A percentile compares a stretch with the other conserved stretches of the same genome.
Conservation (phyloP, 306 rosid species). For the Cicer pinnatifidum region DNA sequence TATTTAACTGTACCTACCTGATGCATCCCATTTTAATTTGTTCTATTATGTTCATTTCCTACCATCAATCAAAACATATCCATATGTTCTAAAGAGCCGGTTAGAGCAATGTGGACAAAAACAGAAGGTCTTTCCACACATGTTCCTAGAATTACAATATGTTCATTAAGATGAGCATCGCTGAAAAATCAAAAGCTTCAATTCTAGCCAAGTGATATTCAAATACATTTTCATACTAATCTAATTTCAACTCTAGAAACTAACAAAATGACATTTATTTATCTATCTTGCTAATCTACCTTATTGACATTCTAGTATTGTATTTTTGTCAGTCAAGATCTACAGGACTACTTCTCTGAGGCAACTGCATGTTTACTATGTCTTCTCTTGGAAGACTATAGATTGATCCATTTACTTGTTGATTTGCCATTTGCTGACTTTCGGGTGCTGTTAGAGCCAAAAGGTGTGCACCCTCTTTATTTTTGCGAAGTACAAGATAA, state of each 20-base stretch:
- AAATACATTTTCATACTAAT: slow-evolving; percentile 8
- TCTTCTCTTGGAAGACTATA: slow-evolving; percentile 71
- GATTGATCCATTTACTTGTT: slow-evolving; percentile 53
- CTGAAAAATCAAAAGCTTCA: slow-evolving; percentile 11
- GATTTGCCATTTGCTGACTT: slow-evolving; percentile 54
- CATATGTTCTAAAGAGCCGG: background rate
- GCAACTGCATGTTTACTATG: slow-evolving; percentile 87
- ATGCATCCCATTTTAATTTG: no score
- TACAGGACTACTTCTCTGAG: slow-evolving; percentile 62
- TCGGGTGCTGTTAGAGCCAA: slow-evolving; percentile 72
- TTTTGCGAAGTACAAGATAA: slow-evolving; percentile 75
- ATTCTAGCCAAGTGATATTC: slow-evolving; percentile 32
- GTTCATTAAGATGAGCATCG: slow-evolving; percentile 5
- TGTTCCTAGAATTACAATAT: background rate
- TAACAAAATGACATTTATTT: slow-evolving; percentile 29
- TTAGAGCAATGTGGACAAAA: background rate
- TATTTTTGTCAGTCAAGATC: slow-evolving; percentile 57
- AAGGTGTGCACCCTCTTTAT: slow-evolving; percentile 61
- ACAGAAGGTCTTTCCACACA: background rate
- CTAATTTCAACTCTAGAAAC: slow-evolving; percentile 40
- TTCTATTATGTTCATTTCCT: no score
- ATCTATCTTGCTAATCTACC: slow-evolving; percentile 35
- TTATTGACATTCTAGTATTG: background rate
- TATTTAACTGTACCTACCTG: no score
- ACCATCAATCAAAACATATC: no score